Conservation (phyloP, 129 eudicot genomes). For the Ambrosia artemisiifolia region DNA sequence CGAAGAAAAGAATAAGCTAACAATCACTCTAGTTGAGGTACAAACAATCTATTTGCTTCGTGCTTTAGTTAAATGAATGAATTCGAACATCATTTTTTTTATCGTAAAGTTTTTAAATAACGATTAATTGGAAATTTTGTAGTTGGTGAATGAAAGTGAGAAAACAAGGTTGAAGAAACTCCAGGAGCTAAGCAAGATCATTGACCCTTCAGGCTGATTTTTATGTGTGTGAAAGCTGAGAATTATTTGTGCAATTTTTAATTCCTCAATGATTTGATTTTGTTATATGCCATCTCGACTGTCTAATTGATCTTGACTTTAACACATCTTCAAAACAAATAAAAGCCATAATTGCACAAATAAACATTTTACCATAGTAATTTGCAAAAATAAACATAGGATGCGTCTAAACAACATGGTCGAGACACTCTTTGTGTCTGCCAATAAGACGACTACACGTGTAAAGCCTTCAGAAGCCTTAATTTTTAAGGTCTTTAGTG, state of each 20-base stretch:
- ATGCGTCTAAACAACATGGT: too few relatives aligned
- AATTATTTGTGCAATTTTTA: constrained; percentile 12
- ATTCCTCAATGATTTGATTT: not conserved
- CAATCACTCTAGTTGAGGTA: constrained; percentile 56
- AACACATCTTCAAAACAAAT: too few relatives aligned
- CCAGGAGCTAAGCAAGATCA: constrained; percentile 61
- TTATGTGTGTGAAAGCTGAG: not conserved
- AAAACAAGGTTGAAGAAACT: constrained; percentile 61
- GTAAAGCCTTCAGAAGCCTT: too few relatives aligned
- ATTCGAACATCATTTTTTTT: not conserved
- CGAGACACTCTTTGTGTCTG: too few relatives aligned
- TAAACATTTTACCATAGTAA: too few relatives aligned
- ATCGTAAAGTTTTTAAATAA: not conserved
- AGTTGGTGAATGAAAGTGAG: constrained; percentile 75
- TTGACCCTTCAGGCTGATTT: constrained; percentile 27
- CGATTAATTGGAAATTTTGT: not conserved
- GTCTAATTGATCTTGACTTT: not conserved
- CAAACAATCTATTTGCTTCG: constrained; percentile 2
- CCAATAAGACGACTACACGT: too few relatives aligned
- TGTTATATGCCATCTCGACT: not conserved
- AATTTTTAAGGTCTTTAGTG: too few relatives aligned
- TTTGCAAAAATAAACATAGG: too few relatives aligned
- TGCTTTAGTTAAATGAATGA: not conserved
- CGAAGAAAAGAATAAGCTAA: constrained; percentile 51
- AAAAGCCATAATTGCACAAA: too few relatives aligned